Evolutionary conservation across 2,329 filamentous ascomycete genomes (phyloP), one percentile per base, ranked within the genome.

Genomic region (Epichloe sp.): DNA sequence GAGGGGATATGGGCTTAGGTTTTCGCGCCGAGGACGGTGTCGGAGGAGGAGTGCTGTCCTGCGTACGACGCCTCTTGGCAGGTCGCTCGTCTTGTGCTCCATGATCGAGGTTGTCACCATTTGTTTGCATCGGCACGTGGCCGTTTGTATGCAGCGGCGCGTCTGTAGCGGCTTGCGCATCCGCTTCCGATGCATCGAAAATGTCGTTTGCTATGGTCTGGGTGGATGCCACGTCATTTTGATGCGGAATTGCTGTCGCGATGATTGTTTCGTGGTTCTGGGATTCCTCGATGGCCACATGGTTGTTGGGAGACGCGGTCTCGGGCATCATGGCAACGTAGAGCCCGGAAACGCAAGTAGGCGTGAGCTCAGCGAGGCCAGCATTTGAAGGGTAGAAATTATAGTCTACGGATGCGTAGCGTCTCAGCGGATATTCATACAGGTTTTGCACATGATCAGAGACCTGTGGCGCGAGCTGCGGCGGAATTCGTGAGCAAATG

Each of bases 1-100:
- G 93, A 57, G 93, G 93, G 56, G 91, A 97, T 54, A 77, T 75
- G 49, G 72, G 70, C 51, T 70, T 70, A 0, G 56, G 54, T 53
- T 69, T 83, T 73, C 61, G 67, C 61, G 54, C 72, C 67, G 60
- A 52, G 53, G 65, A 60, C 46, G 57, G 66, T 62, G n/a, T 40
- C 5, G 50, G 54, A 0, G 61, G 62, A 36, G 73, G 71, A 23
- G 70, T 76, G 55, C 65, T 63, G 10, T 76, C 71, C 55, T 70
- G 72, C 34, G 78, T 73, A 63, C 81, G 81, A 55, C 81, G 82
- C 63, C 84, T 80, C 67, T 89, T 89, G 15, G 73, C 66, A 26
- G 80, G 79, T 50, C 73, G 74, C 53, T 73, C 75, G 44, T 71
- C 68, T 47, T 68, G 66, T 55, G 66, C 61, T 53, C 47, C 50